A percentile compares a stretch with the other conserved stretches of the same genome.
Conservation (phyloP, 352 stramenopile species). For the Globisporangium takayamanum region DNA sequence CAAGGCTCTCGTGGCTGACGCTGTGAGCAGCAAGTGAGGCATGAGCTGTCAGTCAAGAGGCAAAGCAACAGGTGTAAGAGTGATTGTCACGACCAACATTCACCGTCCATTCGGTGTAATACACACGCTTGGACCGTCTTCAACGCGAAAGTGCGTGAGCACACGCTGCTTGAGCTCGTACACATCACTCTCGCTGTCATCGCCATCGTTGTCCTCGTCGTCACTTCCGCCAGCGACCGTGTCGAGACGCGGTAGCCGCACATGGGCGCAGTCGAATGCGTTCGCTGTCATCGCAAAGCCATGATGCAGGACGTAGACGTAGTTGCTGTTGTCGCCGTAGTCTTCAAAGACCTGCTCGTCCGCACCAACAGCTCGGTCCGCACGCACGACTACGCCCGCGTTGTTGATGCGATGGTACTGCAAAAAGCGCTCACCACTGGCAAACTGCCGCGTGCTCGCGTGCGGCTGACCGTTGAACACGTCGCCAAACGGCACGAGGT, state of each 20-base stretch:
- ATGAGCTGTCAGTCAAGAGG: neutral
- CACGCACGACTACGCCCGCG: slow-evolving; percentile 46
- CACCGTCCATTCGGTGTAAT: slow-evolving; percentile 30
- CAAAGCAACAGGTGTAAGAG: neutral
- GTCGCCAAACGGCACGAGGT: slow-evolving; percentile 83
- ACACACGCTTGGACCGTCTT: slow-evolving; percentile 23
- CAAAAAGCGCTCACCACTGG: slow-evolving; percentile 53
- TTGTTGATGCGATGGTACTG: slow-evolving; percentile 42
- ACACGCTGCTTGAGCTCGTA: slow-evolving; percentile 22
- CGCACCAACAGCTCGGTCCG: slow-evolving; percentile 37
- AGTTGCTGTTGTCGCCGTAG: slow-evolving; percentile 94
- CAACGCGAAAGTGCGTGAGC: slow-evolving; percentile 23
- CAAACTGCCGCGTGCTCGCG: slow-evolving; percentile 13
- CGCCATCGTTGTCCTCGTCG: neutral
- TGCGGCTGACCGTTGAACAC: slow-evolving; percentile 79
- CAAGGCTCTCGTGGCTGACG: slow-evolving; percentile 10
- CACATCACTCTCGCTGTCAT: neutral
- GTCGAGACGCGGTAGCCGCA: slow-evolving; percentile 26
- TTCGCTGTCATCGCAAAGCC: slow-evolving; percentile 88
- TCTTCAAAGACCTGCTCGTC: slow-evolving; percentile 88
- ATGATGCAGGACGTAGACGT: slow-evolving; percentile 84
- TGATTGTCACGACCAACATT: neutral
- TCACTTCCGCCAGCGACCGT: neutral
- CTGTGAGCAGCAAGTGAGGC: slow-evolving; percentile 6
- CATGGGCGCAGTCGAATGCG: slow-evolving; percentile 81